Conservation (phyloP, 441 rosid species). For the Gossypium gossypioides region DNA sequence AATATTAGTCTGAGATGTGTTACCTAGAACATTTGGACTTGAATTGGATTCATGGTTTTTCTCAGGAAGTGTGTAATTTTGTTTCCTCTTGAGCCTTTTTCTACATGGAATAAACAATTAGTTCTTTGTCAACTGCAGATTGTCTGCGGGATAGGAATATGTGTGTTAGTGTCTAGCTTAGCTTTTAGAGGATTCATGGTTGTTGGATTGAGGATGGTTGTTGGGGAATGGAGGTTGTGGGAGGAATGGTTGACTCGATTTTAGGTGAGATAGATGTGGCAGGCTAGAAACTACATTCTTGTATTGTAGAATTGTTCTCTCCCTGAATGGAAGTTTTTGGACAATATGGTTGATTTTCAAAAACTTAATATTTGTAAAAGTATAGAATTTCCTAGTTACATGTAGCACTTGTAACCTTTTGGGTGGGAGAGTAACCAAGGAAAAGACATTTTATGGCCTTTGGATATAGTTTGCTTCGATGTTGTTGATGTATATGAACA, state of each 20-base stretch:
- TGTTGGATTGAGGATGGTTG: too few relatives aligned
- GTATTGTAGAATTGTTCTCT: neutral
- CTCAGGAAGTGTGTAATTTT: neutral
- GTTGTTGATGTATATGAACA: neutral
- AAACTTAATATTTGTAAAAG: neutral
- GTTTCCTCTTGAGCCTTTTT: neutral
- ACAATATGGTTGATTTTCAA: neutral
- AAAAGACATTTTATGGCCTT: neutral
- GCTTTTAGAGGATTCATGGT: neutral
- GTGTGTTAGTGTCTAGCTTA: neutral
- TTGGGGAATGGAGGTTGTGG: neutral
- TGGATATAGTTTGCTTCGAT: neutral
- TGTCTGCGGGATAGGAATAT: neutral
- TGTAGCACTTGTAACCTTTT: neutral
- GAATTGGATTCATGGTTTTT: neutral
- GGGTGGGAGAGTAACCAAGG: neutral
- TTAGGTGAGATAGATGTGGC: neutral
- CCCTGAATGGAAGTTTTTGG: neutral
- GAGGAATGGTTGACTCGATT: neutral
- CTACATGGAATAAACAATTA: neutral
- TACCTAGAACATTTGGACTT: neutral
- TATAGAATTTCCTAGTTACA: neutral
- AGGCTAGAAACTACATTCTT: neutral
- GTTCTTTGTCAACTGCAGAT: neutral
- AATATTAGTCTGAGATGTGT: neutral